Conservation (phyloP, 225 moss, liverwort and hornwort species). For the Marchantia paleacea region DNA sequence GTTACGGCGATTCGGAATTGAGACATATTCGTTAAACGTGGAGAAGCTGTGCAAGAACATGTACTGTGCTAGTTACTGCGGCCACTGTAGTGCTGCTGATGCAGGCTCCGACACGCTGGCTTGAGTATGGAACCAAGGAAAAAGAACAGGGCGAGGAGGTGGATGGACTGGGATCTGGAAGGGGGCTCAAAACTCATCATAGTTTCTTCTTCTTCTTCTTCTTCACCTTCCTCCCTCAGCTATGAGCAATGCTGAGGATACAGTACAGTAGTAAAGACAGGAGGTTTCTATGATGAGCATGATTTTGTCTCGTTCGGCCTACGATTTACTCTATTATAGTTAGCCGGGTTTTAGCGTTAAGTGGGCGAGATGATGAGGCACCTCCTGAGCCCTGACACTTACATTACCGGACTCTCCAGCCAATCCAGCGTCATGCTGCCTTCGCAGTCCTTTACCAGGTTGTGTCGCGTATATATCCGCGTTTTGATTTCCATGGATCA, state of each 20-base stretch:
- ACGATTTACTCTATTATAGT: background rate
- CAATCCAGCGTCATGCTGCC: background rate
- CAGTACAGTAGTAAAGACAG: slow-evolving; percentile 4
- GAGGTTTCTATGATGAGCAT: slow-evolving; percentile 3
- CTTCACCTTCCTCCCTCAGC: background rate
- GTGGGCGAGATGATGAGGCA: slow-evolving; percentile 5
- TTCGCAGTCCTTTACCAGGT: background rate
- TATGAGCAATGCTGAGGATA: background rate
- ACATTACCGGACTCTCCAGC: background rate
- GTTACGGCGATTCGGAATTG: too few relatives aligned
- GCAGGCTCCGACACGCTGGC: too few relatives aligned
- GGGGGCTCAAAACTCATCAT: background rate
- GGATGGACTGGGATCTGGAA: too few relatives aligned
- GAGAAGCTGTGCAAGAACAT: too few relatives aligned
- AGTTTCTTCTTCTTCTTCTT: background rate
- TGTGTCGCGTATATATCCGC: slow-evolving; percentile 2
- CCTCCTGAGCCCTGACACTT: background rate
- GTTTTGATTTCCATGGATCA: background rate
- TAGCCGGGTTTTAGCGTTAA: background rate
- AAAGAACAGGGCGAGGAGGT: too few relatives aligned
- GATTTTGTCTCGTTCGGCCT: background rate
- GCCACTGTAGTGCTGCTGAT: too few relatives aligned
- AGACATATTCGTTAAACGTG: too few relatives aligned
- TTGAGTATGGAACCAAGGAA: too few relatives aligned
- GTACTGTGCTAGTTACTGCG: too few relatives aligned